Base-by-base conservation (phyloP, 345 rosid species). In the Citrus reticulata region DNA sequence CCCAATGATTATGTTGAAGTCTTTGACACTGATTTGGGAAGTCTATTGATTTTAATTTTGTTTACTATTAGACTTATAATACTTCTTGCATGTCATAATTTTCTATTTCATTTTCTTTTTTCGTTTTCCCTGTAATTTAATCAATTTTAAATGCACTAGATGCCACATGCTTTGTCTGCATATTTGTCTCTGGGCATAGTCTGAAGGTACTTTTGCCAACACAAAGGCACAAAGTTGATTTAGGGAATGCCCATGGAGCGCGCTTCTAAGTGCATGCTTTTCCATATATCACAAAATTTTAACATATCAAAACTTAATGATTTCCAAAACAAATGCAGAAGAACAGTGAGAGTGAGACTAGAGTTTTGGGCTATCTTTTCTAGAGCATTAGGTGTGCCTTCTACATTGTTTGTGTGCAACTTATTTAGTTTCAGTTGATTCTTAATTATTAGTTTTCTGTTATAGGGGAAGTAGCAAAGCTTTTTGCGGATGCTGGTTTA, bases 381-480 rank as follows among this genome's bases (percentile, higher is more conserved):
- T 63, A 30, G n/a, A 17, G 54, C 67, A 39, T 8, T n/a, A n/a
- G 25, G 27, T 37, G 9, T 68, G 54, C 16, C 46, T 63, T 10
- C n/a, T 37, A 40, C 68, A 17, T 29, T 19, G 42, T 27, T 76
- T 65, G 54, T 24, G 25, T 73, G 65, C 70, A 54, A 34, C 34
- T 27, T 60, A 37, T 81, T 63, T 68, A 62, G 9, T 46, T 76
- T 29, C 37, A 29, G 35, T 67, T 34, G 25, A 5, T 60, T 30
- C 30, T 65, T 20, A 73, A n/a, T 34, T 24, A n/a, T 68, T 70
- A 16, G 62, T n/a, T 65, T 32, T 51, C 51, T 70, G 42, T 46
- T 72, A 30, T 70, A 92, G 98, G 98, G 51, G 98, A 95, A 86
- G 98, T 93, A 37, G 98, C 92, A 5, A 95, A 93, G 83, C 95